These are phyloP conservation scores for Globisporangium takayamanum DNA, from an alignment of 352 stramenopile species.

Conservation along the genomic window DNA sequence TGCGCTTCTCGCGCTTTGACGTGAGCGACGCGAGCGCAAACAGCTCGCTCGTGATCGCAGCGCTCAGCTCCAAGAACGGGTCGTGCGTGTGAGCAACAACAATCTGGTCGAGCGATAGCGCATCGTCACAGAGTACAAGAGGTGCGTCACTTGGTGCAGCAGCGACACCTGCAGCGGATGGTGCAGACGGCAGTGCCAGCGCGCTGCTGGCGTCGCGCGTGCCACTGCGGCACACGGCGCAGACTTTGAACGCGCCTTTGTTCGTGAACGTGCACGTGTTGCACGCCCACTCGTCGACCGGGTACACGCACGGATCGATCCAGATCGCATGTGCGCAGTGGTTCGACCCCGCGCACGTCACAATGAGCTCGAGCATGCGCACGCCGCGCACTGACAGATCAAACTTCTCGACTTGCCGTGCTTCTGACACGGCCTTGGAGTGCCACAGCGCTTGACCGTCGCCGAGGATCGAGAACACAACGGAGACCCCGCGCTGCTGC, in stretches of 20 bases:
- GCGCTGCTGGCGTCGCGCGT: conserved; percentile 12
- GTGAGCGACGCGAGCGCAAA: conserved; percentile 9
- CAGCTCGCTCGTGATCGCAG: conserved; percentile 14
- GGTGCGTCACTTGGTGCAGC: not conserved
- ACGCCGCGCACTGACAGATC: conserved; percentile 47
- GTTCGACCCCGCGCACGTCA: conserved; percentile 68
- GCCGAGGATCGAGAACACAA: conserved; percentile 66
- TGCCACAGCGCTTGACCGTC: conserved; percentile 71
- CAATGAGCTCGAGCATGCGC: conserved; percentile 73
- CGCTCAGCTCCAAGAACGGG: conserved; percentile 19
- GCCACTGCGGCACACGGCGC: conserved; percentile 39
- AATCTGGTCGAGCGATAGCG: too few species aligned
- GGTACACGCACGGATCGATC: conserved; percentile 65
- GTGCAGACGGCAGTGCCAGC: too few species aligned
- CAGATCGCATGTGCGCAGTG: conserved; percentile 75
- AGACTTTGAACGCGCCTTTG: conserved; percentile 45
- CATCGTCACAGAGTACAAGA: not conserved
- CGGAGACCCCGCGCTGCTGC: conserved; percentile 40
- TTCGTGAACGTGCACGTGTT: conserved; percentile 61
- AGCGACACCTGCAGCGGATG: not conserved
- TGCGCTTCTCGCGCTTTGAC: conserved; percentile 2
- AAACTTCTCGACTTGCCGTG: conserved; percentile 38
- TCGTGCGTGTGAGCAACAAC: not conserved
- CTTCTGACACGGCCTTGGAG: conserved; percentile 49
- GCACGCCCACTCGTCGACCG: conserved; percentile 70